Conservation (phyloP, 202 grass and related monocot species). For the Panicum hallii region DNA sequence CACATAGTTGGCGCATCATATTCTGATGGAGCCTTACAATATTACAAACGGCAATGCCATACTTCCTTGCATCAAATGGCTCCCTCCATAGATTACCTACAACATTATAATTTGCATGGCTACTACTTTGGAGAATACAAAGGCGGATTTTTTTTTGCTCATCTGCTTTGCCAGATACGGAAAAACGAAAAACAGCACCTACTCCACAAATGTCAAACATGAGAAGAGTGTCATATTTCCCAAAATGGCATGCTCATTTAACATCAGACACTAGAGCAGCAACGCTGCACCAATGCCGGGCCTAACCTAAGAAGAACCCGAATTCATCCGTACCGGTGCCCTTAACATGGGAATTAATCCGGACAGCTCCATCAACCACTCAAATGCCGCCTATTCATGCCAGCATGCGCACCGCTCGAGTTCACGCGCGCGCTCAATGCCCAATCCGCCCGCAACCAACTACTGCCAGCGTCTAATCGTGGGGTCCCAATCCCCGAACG, state of each 20-base stretch:
- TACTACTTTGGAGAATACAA: neutral
- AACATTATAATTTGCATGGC: neutral
- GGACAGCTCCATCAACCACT: neutral
- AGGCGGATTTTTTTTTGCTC: neutral
- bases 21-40: neutral
- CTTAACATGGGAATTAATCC: neutral
- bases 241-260: conserved; percentile 20
- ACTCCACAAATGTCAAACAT: too few relatives aligned
- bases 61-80: conserved; percentile 20
- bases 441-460: neutral
- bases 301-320: neutral
- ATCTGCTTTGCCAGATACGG: neutral
- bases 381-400: neutral
- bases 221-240: neutral
- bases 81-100: neutral
- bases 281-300: neutral
- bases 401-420: neutral
- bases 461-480: neutral
- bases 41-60: neutral
- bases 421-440: neutral
- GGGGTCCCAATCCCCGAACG: neutral
- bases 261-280: neutral
- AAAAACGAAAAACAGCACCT: neutral
- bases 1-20: neutral
- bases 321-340: neutral